Base-by-base conservation (phyloP, 495 filamentous ascomycete genomes). In the Arthonia radiata region DNA sequence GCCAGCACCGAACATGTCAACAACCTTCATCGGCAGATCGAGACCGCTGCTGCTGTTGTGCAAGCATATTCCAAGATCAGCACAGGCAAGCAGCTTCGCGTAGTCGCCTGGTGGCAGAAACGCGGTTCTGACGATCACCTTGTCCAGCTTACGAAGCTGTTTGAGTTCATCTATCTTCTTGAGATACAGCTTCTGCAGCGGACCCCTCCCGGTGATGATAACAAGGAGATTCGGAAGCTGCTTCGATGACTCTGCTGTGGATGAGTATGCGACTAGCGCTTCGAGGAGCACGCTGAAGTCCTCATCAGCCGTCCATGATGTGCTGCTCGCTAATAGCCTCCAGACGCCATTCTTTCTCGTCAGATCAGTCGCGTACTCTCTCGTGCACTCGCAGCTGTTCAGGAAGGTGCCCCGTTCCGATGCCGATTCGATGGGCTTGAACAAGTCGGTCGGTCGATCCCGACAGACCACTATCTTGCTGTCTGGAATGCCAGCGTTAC, bases 1-100 rank as follows among this genome's bases (percentile, higher is more conserved):
- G 0, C 86, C 86, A 1, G 79, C 71, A 0, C 86, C 86, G 41
- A 94, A 92, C 77, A 99, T 86, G 39, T 99, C 86, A 4, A 99
- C 82, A 5, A 99, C 82, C 50, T 99, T 99, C 86, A 99, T 99
- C 1, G 86, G 86, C 13, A 99, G 50, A 50, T 99, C 86, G 1
- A 99, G 78, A 2, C 86, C 86, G 24, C 78, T 90, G 37, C 72
- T 82, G 35, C 77, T 89, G 29, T 64, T 89, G 47, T 99, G 86
- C 26, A 99, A 54, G 38, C 76, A 86, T 11, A 99, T 63, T 2
- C 86, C 86, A 7, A 94, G 46, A 31, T 93, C 86, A 11, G 86
- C 83, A 23, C 70, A 71, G 15, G 69, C 79, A n/a, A 99, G 58
- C 8, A 94, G 59, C 3, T 48, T 57, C 1, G 86, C 83, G 44